phyloP scores from a whole-genome alignment of 108 stramenopile genomes.

The Stephanodiscus triporus region DNA sequence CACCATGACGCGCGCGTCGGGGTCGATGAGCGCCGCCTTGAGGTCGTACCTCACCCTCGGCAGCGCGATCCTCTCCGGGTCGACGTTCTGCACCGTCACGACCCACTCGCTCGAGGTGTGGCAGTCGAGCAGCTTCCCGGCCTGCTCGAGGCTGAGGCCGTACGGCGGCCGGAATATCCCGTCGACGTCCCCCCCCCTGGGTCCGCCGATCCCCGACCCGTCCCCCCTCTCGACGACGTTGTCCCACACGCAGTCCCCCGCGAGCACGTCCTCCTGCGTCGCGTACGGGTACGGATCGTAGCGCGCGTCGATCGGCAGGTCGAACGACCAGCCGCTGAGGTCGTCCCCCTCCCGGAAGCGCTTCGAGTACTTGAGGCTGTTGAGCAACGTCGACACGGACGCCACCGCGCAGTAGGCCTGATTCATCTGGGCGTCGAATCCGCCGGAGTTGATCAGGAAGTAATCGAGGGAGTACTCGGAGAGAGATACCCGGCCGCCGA shows the following conservation, averaged over 20 bases:
- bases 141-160: slow-evolving; percentile 64
- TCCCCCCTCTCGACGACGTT: slow-evolving; percentile 46
- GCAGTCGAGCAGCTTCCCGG: slow-evolving; percentile 61
- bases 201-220: not conserved
- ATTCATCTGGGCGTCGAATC: slow-evolving; percentile 86
- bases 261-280: slow-evolving; percentile 65
- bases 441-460: slow-evolving; percentile 63
- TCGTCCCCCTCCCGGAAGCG: slow-evolving; percentile 38
- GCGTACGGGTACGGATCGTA: slow-evolving; percentile 83
- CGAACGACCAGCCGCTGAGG: slow-evolving; percentile 34
- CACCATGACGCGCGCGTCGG: slow-evolving; percentile 64
- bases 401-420: slow-evolving; percentile 87
- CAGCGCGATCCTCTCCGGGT: slow-evolving; percentile 29
- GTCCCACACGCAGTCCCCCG: slow-evolving; percentile 49
- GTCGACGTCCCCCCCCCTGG: slow-evolving; percentile 22
- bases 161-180: slow-evolving; percentile 58
- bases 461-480: slow-evolving; percentile 62
- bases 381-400: slow-evolving; percentile 64
- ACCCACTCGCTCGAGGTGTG: slow-evolving; percentile 47
- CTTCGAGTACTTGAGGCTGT: slow-evolving; percentile 63
- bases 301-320: slow-evolving; percentile 65
- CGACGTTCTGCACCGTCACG: slow-evolving; percentile 48
- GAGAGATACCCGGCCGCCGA: slow-evolving; percentile 20
- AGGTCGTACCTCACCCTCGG: slow-evolving; percentile 59
- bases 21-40: slow-evolving; percentile 56